These are phyloP conservation scores for Rhodocollybia butyracea DNA, from an alignment of 768 basidiomycete species.

Conservation along the genomic window DNA sequence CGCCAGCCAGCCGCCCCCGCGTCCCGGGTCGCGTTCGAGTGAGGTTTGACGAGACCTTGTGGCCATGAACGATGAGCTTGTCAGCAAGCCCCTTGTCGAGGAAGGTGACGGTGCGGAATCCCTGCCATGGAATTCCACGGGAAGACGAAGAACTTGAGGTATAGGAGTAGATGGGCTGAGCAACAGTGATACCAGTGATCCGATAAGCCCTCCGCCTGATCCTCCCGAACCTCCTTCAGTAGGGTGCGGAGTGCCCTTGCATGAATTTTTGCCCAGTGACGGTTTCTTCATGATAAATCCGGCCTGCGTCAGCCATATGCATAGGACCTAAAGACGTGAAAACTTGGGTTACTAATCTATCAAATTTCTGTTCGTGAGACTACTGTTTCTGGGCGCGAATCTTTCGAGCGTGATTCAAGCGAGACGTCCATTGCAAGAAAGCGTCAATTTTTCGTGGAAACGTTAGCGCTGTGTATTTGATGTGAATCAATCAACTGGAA, in stretches of 20 bases:
- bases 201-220: slow-evolving; percentile 50
- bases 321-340: no score
- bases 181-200: slow-evolving; percentile 50
- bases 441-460: no score
- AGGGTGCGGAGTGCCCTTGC: slow-evolving; percentile 51
- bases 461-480: no score
- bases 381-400: no score
- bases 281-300: no score
- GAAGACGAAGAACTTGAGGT: slow-evolving; percentile 51
- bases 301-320: no score
- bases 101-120: slow-evolving; percentile 96
- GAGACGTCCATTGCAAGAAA: no score
- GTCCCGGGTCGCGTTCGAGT: slow-evolving; percentile 81
- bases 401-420: no score
- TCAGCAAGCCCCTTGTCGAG: slow-evolving; percentile 96
- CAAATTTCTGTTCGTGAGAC: no score
- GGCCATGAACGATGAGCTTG: slow-evolving; percentile 86
- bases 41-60: slow-evolving; percentile 87
- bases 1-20: no score
- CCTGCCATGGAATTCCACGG: slow-evolving; percentile 98
- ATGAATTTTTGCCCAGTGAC: slow-evolving; percentile 29
- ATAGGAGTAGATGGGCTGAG: slow-evolving; percentile 64
- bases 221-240: slow-evolving; percentile 17
- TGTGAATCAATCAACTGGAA: no score
- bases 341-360: no score